A percentile compares a stretch with the other conserved stretches of the same genome.
These are phyloP conservation scores for Pythium graminicola DNA, from an alignment of 352 stramenopile genomes.

Conservation along the genomic window DNA sequence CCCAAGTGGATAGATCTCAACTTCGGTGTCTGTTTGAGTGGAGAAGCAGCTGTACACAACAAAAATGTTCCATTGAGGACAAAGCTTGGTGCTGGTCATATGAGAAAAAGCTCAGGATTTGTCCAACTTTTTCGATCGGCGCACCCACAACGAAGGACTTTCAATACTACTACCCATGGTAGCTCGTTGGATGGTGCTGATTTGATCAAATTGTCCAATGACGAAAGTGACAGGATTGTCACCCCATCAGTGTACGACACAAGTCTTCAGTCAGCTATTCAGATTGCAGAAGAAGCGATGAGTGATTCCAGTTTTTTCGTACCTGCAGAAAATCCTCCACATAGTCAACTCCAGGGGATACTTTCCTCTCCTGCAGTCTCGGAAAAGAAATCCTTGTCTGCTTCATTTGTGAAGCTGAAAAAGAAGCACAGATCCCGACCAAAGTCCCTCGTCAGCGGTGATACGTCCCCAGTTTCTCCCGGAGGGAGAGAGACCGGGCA, in stretches of 20 bases:
- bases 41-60: constrained; percentile 66
- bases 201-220: background rate
- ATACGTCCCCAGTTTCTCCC: constrained; percentile 4
- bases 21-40: constrained; percentile 85
- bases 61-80: constrained; percentile 87
- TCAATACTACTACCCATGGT: background rate
- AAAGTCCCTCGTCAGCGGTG: constrained; percentile 7
- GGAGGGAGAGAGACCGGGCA: background rate
- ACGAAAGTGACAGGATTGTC: background rate
- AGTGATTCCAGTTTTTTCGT: constrained; percentile 1
- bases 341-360: constrained; percentile 7
- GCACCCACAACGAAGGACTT: constrained; percentile 2
- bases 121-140: constrained; percentile 49
- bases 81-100: constrained; percentile 15
- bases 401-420: constrained; percentile 23
- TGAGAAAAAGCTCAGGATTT: constrained; percentile 65
- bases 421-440: constrained; percentile 13
- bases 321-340: background rate
- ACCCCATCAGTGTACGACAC: background rate
- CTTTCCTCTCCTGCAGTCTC: constrained; percentile 4
- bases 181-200: no score
- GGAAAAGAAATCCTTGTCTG: constrained; percentile 15
- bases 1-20: constrained; percentile 97
- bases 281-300: constrained; percentile 18
- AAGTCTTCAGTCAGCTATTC: constrained; percentile 8